Evolutionary conservation across 495 filamentous ascomycete genomes (phyloP).

Genomic region (Acidiella bohemica): DNA sequence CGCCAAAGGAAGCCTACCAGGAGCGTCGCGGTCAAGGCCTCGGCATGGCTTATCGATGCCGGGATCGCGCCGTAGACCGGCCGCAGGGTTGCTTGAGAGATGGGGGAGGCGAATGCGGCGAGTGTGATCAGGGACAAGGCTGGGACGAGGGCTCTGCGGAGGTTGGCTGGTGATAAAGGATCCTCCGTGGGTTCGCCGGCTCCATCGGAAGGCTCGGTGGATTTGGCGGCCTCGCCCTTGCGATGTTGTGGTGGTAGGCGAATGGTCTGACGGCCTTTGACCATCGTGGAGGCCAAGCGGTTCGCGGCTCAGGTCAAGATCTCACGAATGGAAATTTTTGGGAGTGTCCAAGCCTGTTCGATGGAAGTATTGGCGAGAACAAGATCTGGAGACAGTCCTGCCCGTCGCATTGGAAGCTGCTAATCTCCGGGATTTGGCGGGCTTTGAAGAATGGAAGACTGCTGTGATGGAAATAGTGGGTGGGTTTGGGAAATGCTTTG

Average conservation of each 20-base stretch:
- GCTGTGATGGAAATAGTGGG: too few relatives aligned
- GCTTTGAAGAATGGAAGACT: too few relatives aligned
- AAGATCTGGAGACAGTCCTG: too few relatives aligned
- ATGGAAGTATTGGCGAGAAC: too few relatives aligned
- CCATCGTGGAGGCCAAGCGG: constrained; percentile 8
- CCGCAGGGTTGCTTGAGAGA: constrained; percentile 60
- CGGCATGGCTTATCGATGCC: constrained; percentile 53
- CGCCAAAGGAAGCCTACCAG: constrained; percentile 48
- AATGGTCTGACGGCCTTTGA: constrained; percentile 7
- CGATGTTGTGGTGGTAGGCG: constrained; percentile 5
- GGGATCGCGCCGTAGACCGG: constrained; percentile 80
- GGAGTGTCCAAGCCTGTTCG: too few relatives aligned
- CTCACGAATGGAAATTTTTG: too few relatives aligned
- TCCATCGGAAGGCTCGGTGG: not conserved
- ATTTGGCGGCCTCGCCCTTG: not conserved
- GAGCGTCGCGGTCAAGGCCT: constrained; percentile 47
- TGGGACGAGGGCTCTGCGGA: not conserved
- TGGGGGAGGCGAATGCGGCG: constrained; percentile 57
- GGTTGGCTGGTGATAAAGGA: not conserved
- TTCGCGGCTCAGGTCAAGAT: too few relatives aligned
- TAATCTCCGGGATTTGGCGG: too few relatives aligned
- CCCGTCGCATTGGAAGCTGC: too few relatives aligned
- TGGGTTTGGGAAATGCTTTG: too few relatives aligned
- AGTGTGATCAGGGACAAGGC: constrained; percentile 36
- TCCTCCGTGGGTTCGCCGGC: not conserved